phyloP scores from a whole-genome alignment of 306 rosid species.

The Glycine tomentella region DNA sequence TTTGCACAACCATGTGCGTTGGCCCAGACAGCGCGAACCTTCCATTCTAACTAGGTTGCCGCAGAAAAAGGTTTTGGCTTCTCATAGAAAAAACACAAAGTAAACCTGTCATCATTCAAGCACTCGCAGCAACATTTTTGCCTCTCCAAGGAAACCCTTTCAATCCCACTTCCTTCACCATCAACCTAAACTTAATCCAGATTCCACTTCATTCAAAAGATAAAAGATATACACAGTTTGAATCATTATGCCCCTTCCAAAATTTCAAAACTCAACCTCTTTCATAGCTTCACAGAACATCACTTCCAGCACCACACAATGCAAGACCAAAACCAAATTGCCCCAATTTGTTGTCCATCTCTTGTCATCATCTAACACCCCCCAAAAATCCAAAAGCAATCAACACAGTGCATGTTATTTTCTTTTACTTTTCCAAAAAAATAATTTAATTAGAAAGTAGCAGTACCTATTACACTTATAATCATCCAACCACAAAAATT shows the following conservation, averaged over 20 bases:
- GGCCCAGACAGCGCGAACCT: background rate
- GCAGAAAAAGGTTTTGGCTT: background rate
- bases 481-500: background rate
- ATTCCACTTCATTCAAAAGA: slow-evolving; percentile 8
- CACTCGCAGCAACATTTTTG: background rate
- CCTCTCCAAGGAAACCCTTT: slow-evolving; percentile 17
- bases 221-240: background rate
- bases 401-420: slow-evolving; percentile 18
- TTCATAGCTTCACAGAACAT: background rate
- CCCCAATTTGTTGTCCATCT: background rate
- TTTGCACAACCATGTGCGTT: slow-evolving; percentile 14
- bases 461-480: background rate
- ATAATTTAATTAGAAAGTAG: background rate
- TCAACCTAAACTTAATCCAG: background rate
- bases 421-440: background rate
- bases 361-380: slow-evolving; percentile 30
- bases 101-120: too few species aligned
- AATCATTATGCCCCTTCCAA: slow-evolving; percentile 29
- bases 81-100: background rate
- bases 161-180: slow-evolving; percentile 19
- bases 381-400: slow-evolving; percentile 25
- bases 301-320: slow-evolving; percentile 11
- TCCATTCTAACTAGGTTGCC: background rate
- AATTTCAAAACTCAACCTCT: background rate
- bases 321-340: too few species aligned